Evolutionary conservation across 2,329 filamentous ascomycete genomes (phyloP).

Genomic region (Cordyceps tenuipes): DNA sequence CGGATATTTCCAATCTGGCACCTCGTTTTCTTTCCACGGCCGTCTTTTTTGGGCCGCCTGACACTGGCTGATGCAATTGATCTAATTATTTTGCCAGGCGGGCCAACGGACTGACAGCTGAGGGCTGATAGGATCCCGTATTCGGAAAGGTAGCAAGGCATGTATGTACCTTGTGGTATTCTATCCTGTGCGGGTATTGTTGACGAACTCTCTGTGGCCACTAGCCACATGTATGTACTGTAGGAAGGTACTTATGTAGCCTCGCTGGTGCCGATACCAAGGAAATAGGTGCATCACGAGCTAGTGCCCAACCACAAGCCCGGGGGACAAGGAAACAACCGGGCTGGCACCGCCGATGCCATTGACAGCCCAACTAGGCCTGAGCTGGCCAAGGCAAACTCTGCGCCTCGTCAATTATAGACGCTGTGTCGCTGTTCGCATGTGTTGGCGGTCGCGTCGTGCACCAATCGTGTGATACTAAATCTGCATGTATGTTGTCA

Average conservation of each 20-base stretch:
- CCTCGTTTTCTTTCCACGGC: neutral
- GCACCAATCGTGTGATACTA: neutral
- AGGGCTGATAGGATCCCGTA: neutral
- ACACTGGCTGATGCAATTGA: neutral
- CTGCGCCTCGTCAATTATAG: neutral
- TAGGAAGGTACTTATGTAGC: neutral
- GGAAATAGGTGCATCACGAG: neutral
- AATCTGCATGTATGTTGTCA: neutral
- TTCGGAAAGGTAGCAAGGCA: no score
- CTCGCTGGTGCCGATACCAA: neutral
- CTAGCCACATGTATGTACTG: neutral
- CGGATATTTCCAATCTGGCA: conserved; percentile 1
- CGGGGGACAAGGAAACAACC: no score
- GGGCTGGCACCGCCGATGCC: neutral
- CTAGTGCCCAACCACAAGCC: neutral
- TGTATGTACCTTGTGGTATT: no score
- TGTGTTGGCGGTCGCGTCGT: neutral
- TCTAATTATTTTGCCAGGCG: neutral
- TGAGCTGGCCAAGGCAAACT: neutral
- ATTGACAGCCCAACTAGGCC: neutral
- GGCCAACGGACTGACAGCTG: conserved; percentile 1
- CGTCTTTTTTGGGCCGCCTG: neutral
- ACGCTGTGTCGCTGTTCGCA: neutral
- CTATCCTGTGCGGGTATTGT: conserved; percentile 1
- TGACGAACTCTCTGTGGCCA: neutral